Conservation (phyloP, 1,139 yeast species). For the Nematodospora anomalae region DNA sequence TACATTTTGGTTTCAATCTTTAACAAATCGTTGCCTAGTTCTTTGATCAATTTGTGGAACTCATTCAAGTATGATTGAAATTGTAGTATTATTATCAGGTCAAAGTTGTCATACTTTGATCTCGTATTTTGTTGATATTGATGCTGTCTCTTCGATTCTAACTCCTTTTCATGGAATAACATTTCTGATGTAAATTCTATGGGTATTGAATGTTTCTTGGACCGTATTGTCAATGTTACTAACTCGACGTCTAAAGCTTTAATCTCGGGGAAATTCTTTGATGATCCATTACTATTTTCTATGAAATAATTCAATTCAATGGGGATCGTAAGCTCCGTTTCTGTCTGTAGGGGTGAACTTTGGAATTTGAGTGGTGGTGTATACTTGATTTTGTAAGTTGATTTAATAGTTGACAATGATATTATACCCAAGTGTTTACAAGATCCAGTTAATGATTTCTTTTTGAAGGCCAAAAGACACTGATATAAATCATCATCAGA, state of each 20-base stretch:
- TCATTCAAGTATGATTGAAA: conserved; percentile 30
- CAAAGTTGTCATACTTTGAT: conserved; percentile 27
- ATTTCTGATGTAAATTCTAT: conserved; percentile 44
- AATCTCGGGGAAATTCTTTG: conserved; percentile 24
- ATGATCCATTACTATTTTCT: conserved; percentile 16
- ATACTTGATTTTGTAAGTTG: conserved; percentile 29
- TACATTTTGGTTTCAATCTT: conserved; percentile 38
- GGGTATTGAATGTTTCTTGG: conserved; percentile 39
- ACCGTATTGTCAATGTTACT: conserved; percentile 37
- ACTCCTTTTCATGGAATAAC: conserved; percentile 32
- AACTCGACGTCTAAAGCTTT: conserved; percentile 36
- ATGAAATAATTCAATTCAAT: conserved; percentile 34
- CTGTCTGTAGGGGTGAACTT: conserved; percentile 10
- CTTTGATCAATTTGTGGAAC: conserved; percentile 31
- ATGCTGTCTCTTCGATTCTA: conserved; percentile 18
- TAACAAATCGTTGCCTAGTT: conserved; percentile 36
- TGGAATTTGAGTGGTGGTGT: conserved; percentile 34
- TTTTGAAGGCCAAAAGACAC: conserved; percentile 34
- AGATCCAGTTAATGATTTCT: conserved; percentile 38
- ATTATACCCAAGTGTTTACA: conserved; percentile 35
- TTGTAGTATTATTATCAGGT: conserved; percentile 31
- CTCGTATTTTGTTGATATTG: conserved; percentile 1
- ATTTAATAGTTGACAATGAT: conserved; percentile 39
- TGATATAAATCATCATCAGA: conserved; percentile 30
- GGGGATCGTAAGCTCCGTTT: conserved; percentile 32